Conservation (phyloP, 768 basidiomycete species). For the Gloeopeniophorella convolvens region DNA sequence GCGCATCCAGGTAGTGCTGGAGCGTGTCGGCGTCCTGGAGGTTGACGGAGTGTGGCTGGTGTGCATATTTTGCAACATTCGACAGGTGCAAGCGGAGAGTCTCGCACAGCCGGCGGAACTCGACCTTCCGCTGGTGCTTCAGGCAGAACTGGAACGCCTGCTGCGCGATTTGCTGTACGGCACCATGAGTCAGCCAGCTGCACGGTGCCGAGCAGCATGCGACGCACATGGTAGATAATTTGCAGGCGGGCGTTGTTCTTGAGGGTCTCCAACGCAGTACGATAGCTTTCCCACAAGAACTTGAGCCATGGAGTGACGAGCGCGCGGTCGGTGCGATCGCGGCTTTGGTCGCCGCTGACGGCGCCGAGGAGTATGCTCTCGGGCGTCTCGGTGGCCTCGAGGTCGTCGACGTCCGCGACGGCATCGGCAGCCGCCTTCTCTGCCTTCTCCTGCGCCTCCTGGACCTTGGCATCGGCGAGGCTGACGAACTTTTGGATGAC, state of each 20-base stretch:
- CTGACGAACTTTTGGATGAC: slow-evolving; percentile 85
- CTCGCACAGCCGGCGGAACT: slow-evolving; percentile 95
- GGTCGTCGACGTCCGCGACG: slow-evolving; percentile 81
- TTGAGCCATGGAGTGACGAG: slow-evolving; percentile 97
- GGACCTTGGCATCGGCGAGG: slow-evolving; percentile 74
- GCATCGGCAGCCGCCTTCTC: slow-evolving; percentile 56
- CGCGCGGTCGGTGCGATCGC: slow-evolving; percentile 90
- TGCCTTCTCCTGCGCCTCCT: slow-evolving; percentile 82
- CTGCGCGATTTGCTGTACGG: slow-evolving; percentile 78
- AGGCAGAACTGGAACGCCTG: slow-evolving; percentile 98
- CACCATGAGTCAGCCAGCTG: not conserved
- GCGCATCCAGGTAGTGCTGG: slow-evolving; percentile 92
- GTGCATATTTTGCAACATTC: slow-evolving; percentile 92
- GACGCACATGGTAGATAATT: slow-evolving; percentile 81
- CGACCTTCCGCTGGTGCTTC: slow-evolving; percentile 88
- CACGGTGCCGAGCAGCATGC: not conserved
- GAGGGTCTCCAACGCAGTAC: slow-evolving; percentile 89
- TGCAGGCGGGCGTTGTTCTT: slow-evolving; percentile 95
- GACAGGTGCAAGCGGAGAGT: slow-evolving; percentile 90
- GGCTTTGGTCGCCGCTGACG: slow-evolving; percentile 84
- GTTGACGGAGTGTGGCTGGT: slow-evolving; percentile 92
- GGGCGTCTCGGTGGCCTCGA: slow-evolving; percentile 93
- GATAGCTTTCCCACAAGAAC: slow-evolving; percentile 98
- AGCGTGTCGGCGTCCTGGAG: slow-evolving; percentile 92
- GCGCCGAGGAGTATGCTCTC: slow-evolving; percentile 87